phyloP scores from a whole-genome alignment of 2,329 filamentous ascomycete species.

The Dichotomopilus funicola region DNA sequence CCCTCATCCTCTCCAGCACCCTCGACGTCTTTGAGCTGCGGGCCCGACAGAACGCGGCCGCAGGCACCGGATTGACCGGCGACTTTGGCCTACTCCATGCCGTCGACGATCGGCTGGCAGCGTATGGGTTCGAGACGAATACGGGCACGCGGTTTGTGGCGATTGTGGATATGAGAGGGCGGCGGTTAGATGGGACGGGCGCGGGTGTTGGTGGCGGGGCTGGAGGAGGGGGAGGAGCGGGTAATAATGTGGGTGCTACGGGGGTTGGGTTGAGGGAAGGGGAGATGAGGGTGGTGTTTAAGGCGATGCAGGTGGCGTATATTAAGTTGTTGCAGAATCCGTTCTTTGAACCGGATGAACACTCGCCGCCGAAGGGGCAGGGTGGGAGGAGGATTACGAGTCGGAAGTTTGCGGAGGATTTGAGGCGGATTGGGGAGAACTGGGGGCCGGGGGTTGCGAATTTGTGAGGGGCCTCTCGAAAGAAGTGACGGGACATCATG shows the following conservation, averaged over 20 bases:
- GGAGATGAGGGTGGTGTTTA: conserved; percentile 87
- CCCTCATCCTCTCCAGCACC: conserved; percentile 81
- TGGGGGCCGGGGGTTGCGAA: conserved; percentile 70
- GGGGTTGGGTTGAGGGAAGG: conserved; percentile 66
- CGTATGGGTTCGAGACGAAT: conserved; percentile 95
- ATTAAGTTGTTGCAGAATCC: conserved; percentile 85
- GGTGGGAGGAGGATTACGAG: conserved; percentile 71
- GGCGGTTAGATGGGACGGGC: conserved; percentile 37
- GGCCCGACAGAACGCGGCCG: conserved; percentile 57
- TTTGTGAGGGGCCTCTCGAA: conserved; percentile 37
- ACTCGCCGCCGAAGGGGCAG: conserved; percentile 51
- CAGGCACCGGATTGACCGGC: conserved; percentile 54
- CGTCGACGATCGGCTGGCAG: conserved; percentile 84
- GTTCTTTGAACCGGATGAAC: conserved; percentile 86
- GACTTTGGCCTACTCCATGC: conserved; percentile 90
- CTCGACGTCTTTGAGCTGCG: conserved; percentile 92
- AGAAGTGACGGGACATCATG: too few species aligned
- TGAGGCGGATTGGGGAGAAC: conserved; percentile 74
- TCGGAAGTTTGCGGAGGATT: conserved; percentile 70
- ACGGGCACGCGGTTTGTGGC: conserved; percentile 88
- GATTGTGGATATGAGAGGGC: conserved; percentile 83
- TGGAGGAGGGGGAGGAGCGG: background rate
- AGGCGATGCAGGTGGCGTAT: conserved; percentile 88
- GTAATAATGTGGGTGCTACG: conserved; percentile 30
- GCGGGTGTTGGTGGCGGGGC: conserved; percentile 6